These are phyloP conservation scores for Coelastrella sp. DNA, from an alignment of 139 green algal genomes.

Conservation along the genomic window DNA sequence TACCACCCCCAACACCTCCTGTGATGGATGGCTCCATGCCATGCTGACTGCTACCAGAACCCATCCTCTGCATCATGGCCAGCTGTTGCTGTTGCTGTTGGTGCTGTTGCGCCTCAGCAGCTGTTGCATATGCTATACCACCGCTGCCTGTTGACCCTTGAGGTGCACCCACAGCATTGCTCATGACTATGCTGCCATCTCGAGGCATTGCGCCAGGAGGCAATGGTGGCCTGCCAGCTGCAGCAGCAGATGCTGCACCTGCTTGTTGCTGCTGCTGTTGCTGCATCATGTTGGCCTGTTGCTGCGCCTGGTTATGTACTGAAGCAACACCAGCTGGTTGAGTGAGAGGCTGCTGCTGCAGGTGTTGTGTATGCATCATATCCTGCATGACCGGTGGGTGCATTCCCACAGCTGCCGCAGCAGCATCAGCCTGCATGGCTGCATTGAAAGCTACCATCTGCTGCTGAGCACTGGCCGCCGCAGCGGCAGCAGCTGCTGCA, in stretches of 20 bases:
- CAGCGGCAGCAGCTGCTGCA: conserved; percentile 18
- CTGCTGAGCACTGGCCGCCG: conserved; percentile 15
- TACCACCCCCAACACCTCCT: background rate
- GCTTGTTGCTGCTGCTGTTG: conserved; percentile 26
- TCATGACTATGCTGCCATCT: conserved; percentile 10
- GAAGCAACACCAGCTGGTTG: too few species aligned
- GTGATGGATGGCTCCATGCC: background rate
- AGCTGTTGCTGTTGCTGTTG: conserved; percentile 33
- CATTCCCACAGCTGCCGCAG: conserved; percentile 2
- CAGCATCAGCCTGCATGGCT: conserved; percentile 36
- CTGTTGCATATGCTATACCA: background rate
- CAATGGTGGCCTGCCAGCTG: conserved; percentile 26
- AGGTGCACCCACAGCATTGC: background rate
- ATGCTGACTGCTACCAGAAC: conserved; percentile 27
- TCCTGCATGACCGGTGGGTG: background rate
- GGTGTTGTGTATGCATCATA: conserved; percentile 11
- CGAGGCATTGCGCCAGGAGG: conserved; percentile 19
- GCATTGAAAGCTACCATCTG: conserved; percentile 30
- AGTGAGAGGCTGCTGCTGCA: conserved; percentile 39
- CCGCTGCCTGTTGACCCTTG: conserved; percentile 5
- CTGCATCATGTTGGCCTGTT: background rate
- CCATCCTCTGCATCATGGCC: conserved; percentile 8
- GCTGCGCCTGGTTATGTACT: conserved; percentile 41
- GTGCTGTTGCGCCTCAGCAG: conserved; percentile 9
- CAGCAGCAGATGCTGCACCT: conserved; percentile 1